Conservation (phyloP, 1,139 yeast genomes). For the Entelexis paramagnoliae region DNA sequence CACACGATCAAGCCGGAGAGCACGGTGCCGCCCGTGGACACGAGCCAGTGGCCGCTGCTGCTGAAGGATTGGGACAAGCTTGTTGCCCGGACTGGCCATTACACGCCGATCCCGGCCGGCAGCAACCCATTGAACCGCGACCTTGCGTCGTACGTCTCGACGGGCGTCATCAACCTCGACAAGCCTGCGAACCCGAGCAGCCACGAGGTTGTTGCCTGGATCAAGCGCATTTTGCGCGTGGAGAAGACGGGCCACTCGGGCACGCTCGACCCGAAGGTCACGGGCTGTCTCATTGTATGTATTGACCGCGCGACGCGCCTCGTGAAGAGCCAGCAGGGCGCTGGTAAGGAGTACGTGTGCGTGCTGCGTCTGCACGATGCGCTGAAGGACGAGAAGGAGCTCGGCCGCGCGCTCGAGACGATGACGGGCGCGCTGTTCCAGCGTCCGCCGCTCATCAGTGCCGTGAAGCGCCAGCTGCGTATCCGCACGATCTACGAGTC, state of each 20-base stretch:
- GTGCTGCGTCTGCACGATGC: constrained; percentile 92
- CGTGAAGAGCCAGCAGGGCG: constrained; percentile 98
- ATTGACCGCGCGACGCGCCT: constrained; percentile 95
- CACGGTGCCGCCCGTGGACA: constrained; percentile 62
- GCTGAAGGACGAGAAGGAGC: constrained; percentile 78
- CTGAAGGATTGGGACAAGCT: constrained; percentile 89
- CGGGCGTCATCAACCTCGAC: constrained; percentile 95
- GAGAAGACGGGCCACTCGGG: constrained; percentile 99
- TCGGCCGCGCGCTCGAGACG: constrained; percentile 81
- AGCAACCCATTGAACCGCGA: constrained; percentile 92
- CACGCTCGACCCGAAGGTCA: constrained; percentile 96
- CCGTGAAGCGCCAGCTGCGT: constrained; percentile 97
- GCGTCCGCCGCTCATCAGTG: constrained; percentile 97
- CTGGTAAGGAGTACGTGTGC: constrained; percentile 99
- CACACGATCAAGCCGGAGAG: constrained; percentile 80
- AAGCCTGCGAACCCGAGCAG: constrained; percentile 97
- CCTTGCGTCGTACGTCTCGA: constrained; percentile 73
- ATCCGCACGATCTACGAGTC: constrained; percentile 97
- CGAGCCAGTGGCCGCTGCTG: constrained; percentile 91
- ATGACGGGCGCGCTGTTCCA: constrained; percentile 97
- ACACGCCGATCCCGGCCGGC: constrained; percentile 94
- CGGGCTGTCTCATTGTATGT: constrained; percentile 90
- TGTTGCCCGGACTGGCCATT: constrained; percentile 89
- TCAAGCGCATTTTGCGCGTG: constrained; percentile 84
- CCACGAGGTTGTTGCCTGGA: constrained; percentile 99